Percentiles rank a stretch among this genome's conserved stretches.
Conservation (phyloP, 768 basidiomycete genomes). For the Holtermannia corniformis region DNA sequence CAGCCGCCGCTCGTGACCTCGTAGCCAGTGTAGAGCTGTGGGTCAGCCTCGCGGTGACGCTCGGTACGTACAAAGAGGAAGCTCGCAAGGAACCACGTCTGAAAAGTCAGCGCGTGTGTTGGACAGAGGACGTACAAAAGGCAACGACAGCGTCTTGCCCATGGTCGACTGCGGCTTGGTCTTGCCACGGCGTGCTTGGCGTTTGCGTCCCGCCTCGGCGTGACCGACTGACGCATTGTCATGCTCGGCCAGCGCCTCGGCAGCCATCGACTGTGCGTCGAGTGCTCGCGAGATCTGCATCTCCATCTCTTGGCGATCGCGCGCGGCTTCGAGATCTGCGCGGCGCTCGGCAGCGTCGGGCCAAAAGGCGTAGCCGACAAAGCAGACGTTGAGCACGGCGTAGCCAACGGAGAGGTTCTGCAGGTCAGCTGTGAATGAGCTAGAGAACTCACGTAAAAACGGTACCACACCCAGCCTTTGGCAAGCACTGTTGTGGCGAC, state of each 20-base stretch:
- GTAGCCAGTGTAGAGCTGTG: not conserved
- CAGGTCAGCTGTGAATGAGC: not conserved
- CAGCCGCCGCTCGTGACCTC: conserved; percentile 14
- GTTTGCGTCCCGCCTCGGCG: not conserved
- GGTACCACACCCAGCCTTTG: not conserved
- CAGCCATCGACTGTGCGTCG: not conserved
- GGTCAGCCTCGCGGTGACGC: not conserved
- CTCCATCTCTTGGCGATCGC: not conserved
- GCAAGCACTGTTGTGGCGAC: not conserved
- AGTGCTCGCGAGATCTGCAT: not conserved
- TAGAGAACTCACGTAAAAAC: not conserved
- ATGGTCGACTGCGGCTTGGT: not conserved
- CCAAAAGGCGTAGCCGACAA: not conserved
- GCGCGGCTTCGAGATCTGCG: not conserved
- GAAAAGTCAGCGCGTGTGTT: too few relatives aligned
- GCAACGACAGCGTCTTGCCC: not conserved
- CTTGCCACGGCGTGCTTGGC: not conserved
- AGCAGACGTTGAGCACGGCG: not conserved
- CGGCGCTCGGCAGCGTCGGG: not conserved
- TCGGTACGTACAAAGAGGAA: not conserved
- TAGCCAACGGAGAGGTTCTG: not conserved
- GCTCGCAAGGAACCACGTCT: not conserved
- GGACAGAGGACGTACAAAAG: not conserved
- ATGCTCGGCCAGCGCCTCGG: not conserved
- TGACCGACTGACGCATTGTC: not conserved